Conservation (phyloP, 305 asterid species). For the Fraxinus paxiana region DNA sequence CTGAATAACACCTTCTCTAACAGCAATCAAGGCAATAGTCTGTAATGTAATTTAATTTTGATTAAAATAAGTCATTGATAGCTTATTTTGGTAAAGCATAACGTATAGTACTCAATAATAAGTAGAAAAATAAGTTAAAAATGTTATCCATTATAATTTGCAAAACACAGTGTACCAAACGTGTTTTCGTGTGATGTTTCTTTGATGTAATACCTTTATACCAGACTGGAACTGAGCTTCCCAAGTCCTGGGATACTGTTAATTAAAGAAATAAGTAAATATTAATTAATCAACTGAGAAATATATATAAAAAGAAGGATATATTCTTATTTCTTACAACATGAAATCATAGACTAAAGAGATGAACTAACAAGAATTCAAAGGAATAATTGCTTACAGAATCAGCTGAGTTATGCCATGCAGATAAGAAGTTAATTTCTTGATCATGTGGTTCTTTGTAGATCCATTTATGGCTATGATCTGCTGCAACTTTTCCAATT, state of each 20-base stretch:
- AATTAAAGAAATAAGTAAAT: not conserved
- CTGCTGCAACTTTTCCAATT: conserved; percentile 98
- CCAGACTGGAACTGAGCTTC: conserved; percentile 97
- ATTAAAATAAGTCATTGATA: not conserved
- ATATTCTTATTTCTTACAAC: not conserved
- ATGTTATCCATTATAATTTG: not conserved
- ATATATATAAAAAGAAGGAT: not conserved
- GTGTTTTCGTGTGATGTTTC: not conserved
- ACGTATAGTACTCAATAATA: not conserved
- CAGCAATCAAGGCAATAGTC: conserved; percentile 97
- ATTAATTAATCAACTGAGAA: not conserved
- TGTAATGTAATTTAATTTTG: conserved; percentile 25
- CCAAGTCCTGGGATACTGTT: conserved; percentile 98
- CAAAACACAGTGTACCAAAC: not conserved
- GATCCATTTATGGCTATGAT: conserved; percentile 97
- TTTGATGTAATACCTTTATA: conserved; percentile 57
- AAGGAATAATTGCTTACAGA: conserved; percentile 47
- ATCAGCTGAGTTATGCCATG: conserved; percentile 98
- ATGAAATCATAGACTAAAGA: not conserved
- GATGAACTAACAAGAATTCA: not conserved
- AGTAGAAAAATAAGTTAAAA: not conserved
- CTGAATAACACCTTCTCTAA: conserved; percentile 94
- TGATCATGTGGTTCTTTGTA: conserved; percentile 86
- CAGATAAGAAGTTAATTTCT: conserved; percentile 91
- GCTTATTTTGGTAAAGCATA: not conserved